These are phyloP conservation scores for Solanum tarapatanum DNA, from an alignment of 257 asterid genomes.

Conservation along the genomic window DNA sequence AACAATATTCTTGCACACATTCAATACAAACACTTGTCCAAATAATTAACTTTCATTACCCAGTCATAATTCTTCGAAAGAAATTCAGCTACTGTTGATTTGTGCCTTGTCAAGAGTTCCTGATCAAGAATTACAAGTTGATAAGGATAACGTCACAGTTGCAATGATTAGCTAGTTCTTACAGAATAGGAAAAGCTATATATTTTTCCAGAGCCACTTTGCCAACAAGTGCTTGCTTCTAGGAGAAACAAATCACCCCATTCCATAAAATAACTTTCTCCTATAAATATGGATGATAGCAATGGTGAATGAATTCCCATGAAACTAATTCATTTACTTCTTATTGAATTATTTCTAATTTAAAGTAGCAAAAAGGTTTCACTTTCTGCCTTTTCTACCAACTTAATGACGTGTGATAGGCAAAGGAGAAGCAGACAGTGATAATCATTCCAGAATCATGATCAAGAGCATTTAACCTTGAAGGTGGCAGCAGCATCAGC, in stretches of 20 bases:
- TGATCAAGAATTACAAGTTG: slow-evolving; percentile 12
- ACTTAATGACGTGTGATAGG: not conserved
- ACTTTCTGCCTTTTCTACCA: not conserved
- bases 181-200: not conserved
- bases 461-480: slow-evolving; percentile 32
- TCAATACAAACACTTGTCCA: not conserved
- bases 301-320: not conserved
- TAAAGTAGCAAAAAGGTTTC: not conserved
- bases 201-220: not conserved
- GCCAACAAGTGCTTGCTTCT: not conserved
- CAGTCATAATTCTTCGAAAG: slow-evolving; percentile 88
- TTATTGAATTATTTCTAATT: not conserved
- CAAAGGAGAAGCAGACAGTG: not conserved
- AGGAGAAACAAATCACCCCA: not conserved
- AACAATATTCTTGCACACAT: not conserved
- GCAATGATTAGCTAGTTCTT: not conserved
- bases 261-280: not conserved
- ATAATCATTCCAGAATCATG: not conserved
- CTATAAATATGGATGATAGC: not conserved
- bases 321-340: not conserved
- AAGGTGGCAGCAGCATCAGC: slow-evolving; percentile 77
- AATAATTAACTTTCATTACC: slow-evolving; percentile 28
- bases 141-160: not conserved
- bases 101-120: slow-evolving; percentile 96
- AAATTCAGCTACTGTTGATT: slow-evolving; percentile 88